Conservation (phyloP, 495 filamentous ascomycete genomes). For the Lasiosphaeria ovina region DNA sequence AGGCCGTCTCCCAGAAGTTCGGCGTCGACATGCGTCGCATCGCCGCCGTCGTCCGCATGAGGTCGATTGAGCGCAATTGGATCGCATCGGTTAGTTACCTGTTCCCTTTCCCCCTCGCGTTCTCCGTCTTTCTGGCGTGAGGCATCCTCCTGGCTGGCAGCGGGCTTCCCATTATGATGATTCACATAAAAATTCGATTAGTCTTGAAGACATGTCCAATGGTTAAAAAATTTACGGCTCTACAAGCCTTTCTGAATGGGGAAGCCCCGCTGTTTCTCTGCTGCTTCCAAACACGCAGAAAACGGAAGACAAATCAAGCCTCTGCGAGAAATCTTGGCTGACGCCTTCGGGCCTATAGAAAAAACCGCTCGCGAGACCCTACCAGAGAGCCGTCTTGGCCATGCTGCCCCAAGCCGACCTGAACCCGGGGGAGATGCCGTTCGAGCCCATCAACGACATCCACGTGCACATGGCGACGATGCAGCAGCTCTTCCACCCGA, state of each 20-base stretch:
- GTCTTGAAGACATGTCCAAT: conserved; percentile 93
- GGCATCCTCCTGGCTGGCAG: neutral
- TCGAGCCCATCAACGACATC: conserved; percentile 91
- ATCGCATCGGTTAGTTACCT: conserved; percentile 58
- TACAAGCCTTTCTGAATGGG: conserved; percentile 47
- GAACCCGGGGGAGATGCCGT: conserved; percentile 33
- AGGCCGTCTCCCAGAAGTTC: conserved; percentile 72
- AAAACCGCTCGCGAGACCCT: conserved; percentile 72
- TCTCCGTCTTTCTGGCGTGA: neutral
- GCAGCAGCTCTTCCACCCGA: conserved; percentile 85
- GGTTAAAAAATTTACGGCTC: conserved; percentile 61
- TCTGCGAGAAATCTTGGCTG: neutral
- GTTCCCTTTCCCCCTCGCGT: conserved; percentile 18
- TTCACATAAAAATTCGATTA: conserved; percentile 93
- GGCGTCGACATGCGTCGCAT: conserved; percentile 83
- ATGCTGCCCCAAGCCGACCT: conserved; percentile 68
- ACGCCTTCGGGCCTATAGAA: conserved; percentile 49
- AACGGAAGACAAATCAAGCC: neutral
- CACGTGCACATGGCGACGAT: conserved; percentile 75
- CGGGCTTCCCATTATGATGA: conserved; percentile 44
- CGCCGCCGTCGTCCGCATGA: conserved; percentile 83
- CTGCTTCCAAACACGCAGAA: conserved; percentile 5
- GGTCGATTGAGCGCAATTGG: conserved; percentile 82
- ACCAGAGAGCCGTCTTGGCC: conserved; percentile 67
- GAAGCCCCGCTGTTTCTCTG: conserved; percentile 19